Base-by-base conservation (phyloP, 345 rosid genomes). In the Carallia pectinifolia region DNA sequence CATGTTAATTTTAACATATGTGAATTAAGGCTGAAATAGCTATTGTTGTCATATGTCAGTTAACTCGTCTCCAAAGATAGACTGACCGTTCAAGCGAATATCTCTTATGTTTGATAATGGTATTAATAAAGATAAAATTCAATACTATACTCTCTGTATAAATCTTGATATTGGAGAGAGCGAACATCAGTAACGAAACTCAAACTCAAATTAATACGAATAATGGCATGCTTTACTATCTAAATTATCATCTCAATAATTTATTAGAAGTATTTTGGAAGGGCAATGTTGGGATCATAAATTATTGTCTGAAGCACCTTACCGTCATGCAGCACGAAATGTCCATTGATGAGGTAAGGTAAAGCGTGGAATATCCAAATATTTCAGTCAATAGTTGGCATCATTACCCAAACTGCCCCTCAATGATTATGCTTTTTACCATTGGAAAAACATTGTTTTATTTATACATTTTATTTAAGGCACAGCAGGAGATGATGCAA, bases 381-480 rank as follows among this genome's bases (percentile, higher is more conserved):
- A 10, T 0, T 12, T 0, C 16, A 44, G 50, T 12, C 50, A 44
- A 44, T 10, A 44, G 47, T 40, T 7, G 18, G 18, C 53, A 1
- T 48, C 47, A 17, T 30, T 72, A 12, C 73, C 77, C 60, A 73
- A 72, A 69, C 56, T 68, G 69, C 75, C 83, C 80, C 74, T 72
- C 16, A 56, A 67, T 70, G 15, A 77, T 74, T 70, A 58, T 55
- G 60, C 68, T 44, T 71, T 73, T 73, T 58, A 39, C 75, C 48
- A 27, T 30, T 23, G 31, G 50, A 64, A 13, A 29, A 1, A 36
- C 47, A 8, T 55, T 19, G 60, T 27, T 55, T 3, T 55, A 4
- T 23, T 23, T 23, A 23, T 23, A 23, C 23, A 23, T 23, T 23
- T 23, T 23, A 47, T 64, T 56, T 31, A 56, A 8, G 62, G 53